Evolutionary conservation across 1,139 yeast species (phyloP), one percentile per base, ranked within the genome.

Genomic region (Pichia sp.): DNA sequence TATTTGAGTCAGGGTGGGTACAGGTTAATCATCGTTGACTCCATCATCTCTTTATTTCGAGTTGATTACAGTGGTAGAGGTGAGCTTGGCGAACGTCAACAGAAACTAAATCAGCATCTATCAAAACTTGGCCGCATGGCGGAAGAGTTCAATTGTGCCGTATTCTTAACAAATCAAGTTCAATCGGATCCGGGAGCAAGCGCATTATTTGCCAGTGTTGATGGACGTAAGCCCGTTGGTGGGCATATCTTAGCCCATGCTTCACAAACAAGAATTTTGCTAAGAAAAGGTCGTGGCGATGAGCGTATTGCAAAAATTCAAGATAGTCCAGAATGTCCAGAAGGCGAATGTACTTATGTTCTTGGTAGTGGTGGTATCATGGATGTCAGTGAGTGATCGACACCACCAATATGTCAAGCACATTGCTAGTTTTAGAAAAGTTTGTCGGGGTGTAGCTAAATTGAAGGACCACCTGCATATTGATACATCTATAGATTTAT

Each of bases 131-230:
- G 67, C 36, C 60, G 78, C 42, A 52, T 74, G 31, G 72, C 79
- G 1, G 81, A 74, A 48, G 80, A 74, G 46, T 74, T 69, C 50
- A 74, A 75, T 42, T 58, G 72, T 27, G 79, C 81, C 0, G 73
- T 74, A 1, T 73, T 75, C 44, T 58, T 74, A 58, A 74, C 81
- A 2, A 74, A 74, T 41, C 81, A 75, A 50, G 80, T 74, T 10
- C 82, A 75, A 51, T 70, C 78, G n/a, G 81, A 75, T 47, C 81
- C 81, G 1, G 82, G 82, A 30, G 82, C 81, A 0, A 72, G 78
- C 37, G 73, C 79, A 3, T 55, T 75, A 37, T 75, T 75, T 59
- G 81, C 81, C 1, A 63, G 77, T 24, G 78, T 77, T 14, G 82
- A 76, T 55, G 79, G 81, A 9, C 63, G 80, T 42, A 75, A 75